Percentiles rank a stretch among this genome's conserved stretches.
These are phyloP conservation scores for Phaeosphaeriaceae sp. DNA, from an alignment of 2,329 filamentous ascomycete species.

Conservation along the genomic window DNA sequence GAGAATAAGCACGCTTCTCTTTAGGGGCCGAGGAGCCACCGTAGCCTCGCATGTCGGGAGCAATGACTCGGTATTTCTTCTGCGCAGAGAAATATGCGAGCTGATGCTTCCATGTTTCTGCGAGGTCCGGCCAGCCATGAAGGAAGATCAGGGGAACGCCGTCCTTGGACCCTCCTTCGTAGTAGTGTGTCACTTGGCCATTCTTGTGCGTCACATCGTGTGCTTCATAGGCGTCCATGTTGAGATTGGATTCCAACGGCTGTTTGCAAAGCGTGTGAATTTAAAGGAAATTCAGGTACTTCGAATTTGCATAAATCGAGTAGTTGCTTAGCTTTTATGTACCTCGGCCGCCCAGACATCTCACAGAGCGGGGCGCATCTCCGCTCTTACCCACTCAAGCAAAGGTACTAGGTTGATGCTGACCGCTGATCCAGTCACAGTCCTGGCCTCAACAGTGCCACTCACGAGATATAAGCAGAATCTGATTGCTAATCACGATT, in stretches of 20 bases:
- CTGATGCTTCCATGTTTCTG: constrained; percentile 45
- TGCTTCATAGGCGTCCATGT: constrained; percentile 22
- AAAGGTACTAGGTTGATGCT: not conserved
- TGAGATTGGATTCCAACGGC: not conserved
- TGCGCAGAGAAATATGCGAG: constrained; percentile 38
- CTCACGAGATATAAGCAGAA: not conserved
- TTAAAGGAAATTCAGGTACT: not conserved
- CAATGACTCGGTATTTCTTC: constrained; percentile 33
- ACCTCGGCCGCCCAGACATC: not conserved
- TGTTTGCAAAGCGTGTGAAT: not conserved
- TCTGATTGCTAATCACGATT: not conserved
- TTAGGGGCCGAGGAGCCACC: constrained; percentile 40
- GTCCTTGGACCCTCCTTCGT: constrained; percentile 26
- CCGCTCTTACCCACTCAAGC: not conserved
- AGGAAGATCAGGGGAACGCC: constrained; percentile 35
- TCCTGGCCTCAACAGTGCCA: not conserved
- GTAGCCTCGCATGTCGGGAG: constrained; percentile 46
- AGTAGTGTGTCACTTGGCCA: constrained; percentile 32
- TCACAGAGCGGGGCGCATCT: not conserved
- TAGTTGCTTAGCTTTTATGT: not conserved
- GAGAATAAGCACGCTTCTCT: constrained; percentile 37
- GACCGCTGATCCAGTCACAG: not conserved
- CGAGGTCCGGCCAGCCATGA: constrained; percentile 47
- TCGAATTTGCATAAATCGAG: not conserved
- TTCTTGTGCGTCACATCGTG: constrained; percentile 28